phyloP scores from a whole-genome alignment of 495 filamentous ascomycete genomes.

The Aspergillus indologenus region DNA sequence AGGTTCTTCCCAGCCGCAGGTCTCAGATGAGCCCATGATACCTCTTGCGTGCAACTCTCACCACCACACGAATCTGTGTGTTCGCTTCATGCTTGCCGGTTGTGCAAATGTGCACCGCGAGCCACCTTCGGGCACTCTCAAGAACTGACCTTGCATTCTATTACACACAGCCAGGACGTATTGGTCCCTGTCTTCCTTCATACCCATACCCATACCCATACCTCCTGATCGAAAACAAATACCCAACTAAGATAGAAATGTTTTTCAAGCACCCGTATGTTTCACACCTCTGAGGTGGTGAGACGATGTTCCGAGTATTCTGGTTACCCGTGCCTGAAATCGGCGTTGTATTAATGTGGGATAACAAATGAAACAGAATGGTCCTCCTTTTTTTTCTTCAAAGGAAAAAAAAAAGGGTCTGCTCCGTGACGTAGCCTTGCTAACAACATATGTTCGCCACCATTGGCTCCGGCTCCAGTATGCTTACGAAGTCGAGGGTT shows the following conservation, averaged over 20 bases:
- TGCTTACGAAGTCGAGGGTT: too few relatives aligned
- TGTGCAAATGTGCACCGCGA: background rate
- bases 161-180: background rate
- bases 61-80: background rate
- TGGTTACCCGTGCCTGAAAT: background rate
- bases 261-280: too few relatives aligned
- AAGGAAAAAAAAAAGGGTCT: too few relatives aligned
- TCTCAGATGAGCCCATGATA: slow-evolving; percentile 13
- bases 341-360: background rate
- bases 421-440: too few relatives aligned
- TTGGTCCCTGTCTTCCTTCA: too few relatives aligned
- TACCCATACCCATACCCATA: too few relatives aligned
- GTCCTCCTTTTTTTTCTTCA: background rate
- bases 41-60: background rate
- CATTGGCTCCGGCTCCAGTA: too few relatives aligned
- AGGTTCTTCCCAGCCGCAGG: slow-evolving; percentile 64
- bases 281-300: background rate
- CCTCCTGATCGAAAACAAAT: too few relatives aligned
- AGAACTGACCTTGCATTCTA: background rate
- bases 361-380: background rate
- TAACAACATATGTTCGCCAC: too few relatives aligned
- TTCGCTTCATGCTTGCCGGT: background rate
- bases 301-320: background rate
- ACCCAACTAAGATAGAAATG: too few relatives aligned
- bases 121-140: background rate